These are phyloP conservation scores for Tylopilus plumbeoviolaceoides DNA, from an alignment of 768 basidiomycete genomes.

Conservation along the genomic window DNA sequence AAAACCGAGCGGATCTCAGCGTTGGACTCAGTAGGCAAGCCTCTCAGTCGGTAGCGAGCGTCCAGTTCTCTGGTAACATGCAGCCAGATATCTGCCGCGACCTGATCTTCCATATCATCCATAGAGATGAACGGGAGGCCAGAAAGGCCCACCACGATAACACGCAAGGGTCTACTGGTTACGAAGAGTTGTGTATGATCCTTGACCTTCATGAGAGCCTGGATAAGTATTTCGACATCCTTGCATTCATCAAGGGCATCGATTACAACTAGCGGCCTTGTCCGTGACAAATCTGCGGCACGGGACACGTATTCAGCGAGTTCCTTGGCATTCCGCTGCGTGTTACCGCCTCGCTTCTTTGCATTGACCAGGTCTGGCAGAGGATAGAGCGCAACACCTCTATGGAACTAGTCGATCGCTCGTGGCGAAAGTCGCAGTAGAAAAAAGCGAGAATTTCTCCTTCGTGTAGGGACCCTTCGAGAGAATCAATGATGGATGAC, in stretches of 20 bases:
- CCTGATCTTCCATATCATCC: not conserved
- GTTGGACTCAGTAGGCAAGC: not conserved
- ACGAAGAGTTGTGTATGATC: not conserved
- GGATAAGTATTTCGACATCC: not conserved
- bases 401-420: not conserved
- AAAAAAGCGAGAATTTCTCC: not conserved
- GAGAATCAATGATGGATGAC: not conserved
- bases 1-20: not conserved
- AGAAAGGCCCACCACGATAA: not conserved
- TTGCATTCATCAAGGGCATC: conserved; percentile 8
- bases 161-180: not conserved
- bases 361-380: not conserved
- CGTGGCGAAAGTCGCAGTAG: not conserved
- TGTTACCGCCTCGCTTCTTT: not conserved
- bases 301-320: not conserved
- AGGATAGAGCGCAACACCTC: conserved; percentile 2
- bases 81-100: not conserved
- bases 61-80: conserved; percentile 2
- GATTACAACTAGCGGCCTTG: not conserved
- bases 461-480: not conserved
- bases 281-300: not conserved
- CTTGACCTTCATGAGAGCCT: not conserved
- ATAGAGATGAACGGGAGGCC: conserved; percentile 1
- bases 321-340: not conserved
- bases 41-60: not conserved